Evolutionary conservation across 495 filamentous ascomycete species (phyloP).

Genomic region (Aspergillus saccharolyticus): DNA sequence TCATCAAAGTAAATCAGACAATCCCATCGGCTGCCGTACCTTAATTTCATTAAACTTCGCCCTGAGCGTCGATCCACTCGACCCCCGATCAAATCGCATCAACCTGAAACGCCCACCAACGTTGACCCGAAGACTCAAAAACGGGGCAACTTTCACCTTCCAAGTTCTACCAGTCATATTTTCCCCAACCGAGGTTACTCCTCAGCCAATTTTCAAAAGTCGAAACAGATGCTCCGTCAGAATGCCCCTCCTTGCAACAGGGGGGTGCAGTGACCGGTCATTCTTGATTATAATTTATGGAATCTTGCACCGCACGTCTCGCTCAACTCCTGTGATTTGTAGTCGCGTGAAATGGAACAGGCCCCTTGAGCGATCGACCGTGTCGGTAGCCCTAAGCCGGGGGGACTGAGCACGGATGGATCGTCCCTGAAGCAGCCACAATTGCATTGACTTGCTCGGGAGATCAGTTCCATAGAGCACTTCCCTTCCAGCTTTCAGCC

Average conservation of each 20-base stretch:
- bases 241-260: not conserved
- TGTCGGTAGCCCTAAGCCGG: not conserved
- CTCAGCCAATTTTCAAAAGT: not conserved
- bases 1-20: too few relatives aligned
- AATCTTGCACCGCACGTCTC: too few relatives aligned
- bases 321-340: too few relatives aligned
- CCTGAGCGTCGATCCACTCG: not conserved
- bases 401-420: not conserved
- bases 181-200: not conserved
- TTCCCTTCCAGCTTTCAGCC: too few relatives aligned
- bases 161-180: not conserved
- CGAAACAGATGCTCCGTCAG: not conserved
- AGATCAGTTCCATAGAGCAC: too few relatives aligned
- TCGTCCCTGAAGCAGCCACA: not conserved
- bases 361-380: not conserved
- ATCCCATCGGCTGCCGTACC: not conserved
- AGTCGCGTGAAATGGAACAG: too few relatives aligned
- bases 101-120: not conserved
- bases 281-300: not conserved
- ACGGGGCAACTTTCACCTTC: not conserved
- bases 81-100: not conserved
- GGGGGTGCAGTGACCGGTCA: not conserved
- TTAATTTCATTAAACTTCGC: not conserved
- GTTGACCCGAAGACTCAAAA: not conserved
- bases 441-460: not conserved